Conservation (phyloP, 148 eudicot genomes). For the Suaeda aralocaspica region DNA sequence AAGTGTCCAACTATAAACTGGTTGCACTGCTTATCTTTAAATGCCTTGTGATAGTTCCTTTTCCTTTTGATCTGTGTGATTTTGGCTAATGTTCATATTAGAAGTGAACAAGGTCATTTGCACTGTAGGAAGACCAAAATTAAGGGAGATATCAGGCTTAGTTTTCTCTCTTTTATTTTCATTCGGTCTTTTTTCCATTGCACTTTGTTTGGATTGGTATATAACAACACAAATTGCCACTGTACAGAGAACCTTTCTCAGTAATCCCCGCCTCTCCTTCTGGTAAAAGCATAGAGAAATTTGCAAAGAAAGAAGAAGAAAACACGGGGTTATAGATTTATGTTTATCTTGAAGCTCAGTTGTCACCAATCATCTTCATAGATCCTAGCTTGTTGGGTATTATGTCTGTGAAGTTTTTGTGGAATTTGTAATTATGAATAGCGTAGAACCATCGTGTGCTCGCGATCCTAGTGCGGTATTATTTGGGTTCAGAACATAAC, state of each 20-base stretch:
- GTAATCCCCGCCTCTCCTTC: neutral
- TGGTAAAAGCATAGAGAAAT: too few relatives aligned
- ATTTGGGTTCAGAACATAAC: too few relatives aligned
- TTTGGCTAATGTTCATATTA: neutral
- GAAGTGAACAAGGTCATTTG: neutral
- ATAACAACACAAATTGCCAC: neutral
- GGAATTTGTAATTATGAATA: neutral
- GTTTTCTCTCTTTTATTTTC: neutral
- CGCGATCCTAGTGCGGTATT: too few relatives aligned
- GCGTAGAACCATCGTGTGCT: neutral
- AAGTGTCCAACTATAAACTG: neutral
- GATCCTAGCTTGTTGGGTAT: neutral
- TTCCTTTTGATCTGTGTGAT: neutral
- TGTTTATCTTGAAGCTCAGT: neutral
- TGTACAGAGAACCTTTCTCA: neutral
- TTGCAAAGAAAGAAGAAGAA: neutral
- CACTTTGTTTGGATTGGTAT: neutral
- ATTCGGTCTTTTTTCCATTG: neutral
- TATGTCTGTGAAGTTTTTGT: neutral
- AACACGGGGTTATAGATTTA: neutral
- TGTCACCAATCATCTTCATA: neutral
- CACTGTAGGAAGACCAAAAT: neutral
- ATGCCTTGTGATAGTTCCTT: neutral
- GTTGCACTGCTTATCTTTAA: neutral
- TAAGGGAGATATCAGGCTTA: neutral